Evolutionary conservation across 75 land plant genomes (phyloP).

Genomic region (Selaginella moellendorffii): DNA sequence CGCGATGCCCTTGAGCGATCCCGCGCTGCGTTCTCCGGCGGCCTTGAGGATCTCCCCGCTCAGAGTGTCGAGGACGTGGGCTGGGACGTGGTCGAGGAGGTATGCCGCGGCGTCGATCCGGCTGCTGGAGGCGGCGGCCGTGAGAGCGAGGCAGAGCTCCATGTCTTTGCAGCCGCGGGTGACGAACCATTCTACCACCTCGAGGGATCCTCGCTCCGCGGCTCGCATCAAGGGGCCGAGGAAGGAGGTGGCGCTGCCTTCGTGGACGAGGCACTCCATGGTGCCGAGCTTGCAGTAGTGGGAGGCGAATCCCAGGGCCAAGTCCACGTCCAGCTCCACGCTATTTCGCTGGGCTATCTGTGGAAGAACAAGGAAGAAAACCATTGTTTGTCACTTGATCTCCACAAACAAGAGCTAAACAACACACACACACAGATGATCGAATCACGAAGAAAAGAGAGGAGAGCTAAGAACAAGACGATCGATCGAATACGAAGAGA

Average conservation of each 20-base stretch:
- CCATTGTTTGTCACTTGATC: not conserved
- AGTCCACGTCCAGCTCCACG: constrained; percentile 2
- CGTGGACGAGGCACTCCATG: constrained; percentile 2
- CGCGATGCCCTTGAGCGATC: constrained; percentile 2
- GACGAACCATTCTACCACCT: constrained; percentile 4
- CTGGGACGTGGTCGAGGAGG: not conserved
- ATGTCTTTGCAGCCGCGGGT: not conserved
- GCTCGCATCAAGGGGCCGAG: constrained; percentile 4
- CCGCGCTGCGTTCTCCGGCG: constrained; percentile 3
- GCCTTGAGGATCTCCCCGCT: constrained; percentile 9
- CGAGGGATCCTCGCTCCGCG: constrained; percentile 1
- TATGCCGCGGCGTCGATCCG: not conserved
- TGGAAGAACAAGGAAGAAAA: too few relatives aligned
- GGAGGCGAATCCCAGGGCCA: constrained; percentile 3
- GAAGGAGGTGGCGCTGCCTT: not conserved
- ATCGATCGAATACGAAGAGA: not conserved
- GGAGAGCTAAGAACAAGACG: too few relatives aligned
- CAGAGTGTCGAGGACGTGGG: not conserved
- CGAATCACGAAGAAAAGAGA: too few relatives aligned
- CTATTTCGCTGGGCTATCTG: constrained; percentile 1
- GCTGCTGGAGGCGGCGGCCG: not conserved
- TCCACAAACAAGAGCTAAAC: not conserved
- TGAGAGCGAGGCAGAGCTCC: not conserved
- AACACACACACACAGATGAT: not conserved
- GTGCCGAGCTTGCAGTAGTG: constrained; percentile 7